A percentile compares a stretch with the other conserved stretches of the same genome.
Evolutionary conservation across 192 early-diverging fungal species (phyloP).

Genomic region (Umbelopsis ramanniana): DNA sequence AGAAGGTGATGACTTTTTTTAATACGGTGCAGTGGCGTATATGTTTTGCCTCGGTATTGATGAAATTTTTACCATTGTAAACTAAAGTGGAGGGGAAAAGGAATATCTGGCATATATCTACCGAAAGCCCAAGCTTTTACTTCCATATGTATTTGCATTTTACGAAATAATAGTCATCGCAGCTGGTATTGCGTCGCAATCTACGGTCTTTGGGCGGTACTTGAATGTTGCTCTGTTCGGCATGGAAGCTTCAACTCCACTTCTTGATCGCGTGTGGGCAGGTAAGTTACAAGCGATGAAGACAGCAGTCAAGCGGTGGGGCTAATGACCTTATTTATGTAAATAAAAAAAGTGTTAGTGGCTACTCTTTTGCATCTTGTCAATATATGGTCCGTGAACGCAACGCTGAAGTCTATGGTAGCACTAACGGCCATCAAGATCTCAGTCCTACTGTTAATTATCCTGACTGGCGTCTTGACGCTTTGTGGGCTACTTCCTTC

Average conservation of each 20-base stretch:
- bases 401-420: slow-evolving; percentile 26
- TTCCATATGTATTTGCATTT: slow-evolving; percentile 30
- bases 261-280: slow-evolving; percentile 33
- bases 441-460: slow-evolving; percentile 23
- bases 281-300: slow-evolving; percentile 20
- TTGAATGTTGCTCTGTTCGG: slow-evolving; percentile 33
- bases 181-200: slow-evolving; percentile 3
- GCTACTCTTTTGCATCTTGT: slow-evolving; percentile 23
- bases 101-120: slow-evolving; percentile 37
- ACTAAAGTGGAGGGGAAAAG: slow-evolving; percentile 31
- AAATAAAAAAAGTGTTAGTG: slow-evolving; percentile 18
- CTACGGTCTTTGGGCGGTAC: slow-evolving; percentile 36
- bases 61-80: background rate
- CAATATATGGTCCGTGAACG: slow-evolving; percentile 29
- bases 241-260: background rate
- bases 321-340: background rate
- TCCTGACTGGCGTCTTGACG: slow-evolving; percentile 19
- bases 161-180: slow-evolving; percentile 27
- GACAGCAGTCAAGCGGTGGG: background rate
- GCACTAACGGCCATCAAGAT: slow-evolving; percentile 33
- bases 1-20: slow-evolving; percentile 1
- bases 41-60: background rate
- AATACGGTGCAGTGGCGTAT: background rate
- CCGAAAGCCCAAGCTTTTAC: slow-evolving; percentile 27
- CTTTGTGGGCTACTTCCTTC: slow-evolving; percentile 19